phyloP scores from a whole-genome alignment of 2,329 filamentous ascomycete species.

The Fusarium papillatum region DNA sequence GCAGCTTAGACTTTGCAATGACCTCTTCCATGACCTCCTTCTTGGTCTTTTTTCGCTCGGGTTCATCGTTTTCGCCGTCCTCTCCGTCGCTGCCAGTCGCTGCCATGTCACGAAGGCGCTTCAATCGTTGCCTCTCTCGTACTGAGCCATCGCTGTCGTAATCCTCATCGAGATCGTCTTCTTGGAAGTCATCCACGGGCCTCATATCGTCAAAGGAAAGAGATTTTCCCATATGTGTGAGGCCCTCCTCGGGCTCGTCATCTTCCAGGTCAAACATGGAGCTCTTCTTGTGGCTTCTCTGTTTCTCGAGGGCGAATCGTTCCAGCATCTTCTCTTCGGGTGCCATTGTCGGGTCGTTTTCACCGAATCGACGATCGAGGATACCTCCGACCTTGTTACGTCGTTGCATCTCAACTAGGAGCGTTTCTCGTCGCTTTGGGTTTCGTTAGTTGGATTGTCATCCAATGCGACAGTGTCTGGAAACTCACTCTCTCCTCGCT shows the following conservation, averaged over 20 bases:
- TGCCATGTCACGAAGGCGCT: constrained; percentile 65
- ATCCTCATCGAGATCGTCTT: constrained; percentile 76
- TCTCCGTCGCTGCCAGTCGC: constrained; percentile 63
- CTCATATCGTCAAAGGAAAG: constrained; percentile 70
- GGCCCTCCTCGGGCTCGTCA: constrained; percentile 71
- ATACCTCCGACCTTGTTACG: constrained; percentile 94
- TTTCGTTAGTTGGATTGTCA: constrained; percentile 24
- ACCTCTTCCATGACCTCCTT: constrained; percentile 98
- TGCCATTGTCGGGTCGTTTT: constrained; percentile 94
- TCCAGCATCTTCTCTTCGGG: constrained; percentile 94
- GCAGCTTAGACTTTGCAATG: constrained; percentile 95
- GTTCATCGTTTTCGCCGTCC: constrained; percentile 67
- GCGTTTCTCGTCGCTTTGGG: constrained; percentile 78
- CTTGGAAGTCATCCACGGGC: constrained; percentile 81
- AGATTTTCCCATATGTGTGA: constrained; percentile 88
- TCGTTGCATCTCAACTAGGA: constrained; percentile 90
- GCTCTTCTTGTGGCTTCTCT: constrained; percentile 80
- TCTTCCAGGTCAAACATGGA: constrained; percentile 92
- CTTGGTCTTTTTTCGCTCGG: constrained; percentile 92
- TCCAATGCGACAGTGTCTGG: neutral
- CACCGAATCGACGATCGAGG: constrained; percentile 93
- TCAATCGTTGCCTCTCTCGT: constrained; percentile 67
- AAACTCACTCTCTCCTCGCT: constrained; percentile 84
- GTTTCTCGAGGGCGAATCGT: constrained; percentile 90
- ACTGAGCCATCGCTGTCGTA: constrained; percentile 70